These are phyloP conservation scores for Pseudogymnoascus pannorum DNA, from an alignment of 2,329 filamentous ascomycete genomes.

Conservation along the genomic window DNA sequence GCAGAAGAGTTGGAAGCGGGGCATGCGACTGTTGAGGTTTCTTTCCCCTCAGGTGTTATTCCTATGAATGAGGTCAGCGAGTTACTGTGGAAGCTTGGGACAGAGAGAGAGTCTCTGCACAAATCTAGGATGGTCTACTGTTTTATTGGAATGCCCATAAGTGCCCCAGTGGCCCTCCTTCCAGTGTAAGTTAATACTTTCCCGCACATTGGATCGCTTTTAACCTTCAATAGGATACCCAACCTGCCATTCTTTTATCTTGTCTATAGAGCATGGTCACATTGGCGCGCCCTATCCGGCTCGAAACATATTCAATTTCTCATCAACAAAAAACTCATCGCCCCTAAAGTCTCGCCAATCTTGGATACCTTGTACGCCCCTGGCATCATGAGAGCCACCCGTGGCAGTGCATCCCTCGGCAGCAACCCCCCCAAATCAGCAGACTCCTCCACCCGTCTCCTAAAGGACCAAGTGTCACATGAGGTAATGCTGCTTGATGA, in stretches of 20 bases:
- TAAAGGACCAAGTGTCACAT: conserved; percentile 24
- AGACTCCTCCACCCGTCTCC: conserved; percentile 21
- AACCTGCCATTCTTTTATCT: conserved; percentile 98
- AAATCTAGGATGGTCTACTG: conserved; percentile 72
- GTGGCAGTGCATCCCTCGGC: conserved; percentile 9
- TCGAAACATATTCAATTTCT: conserved; percentile 81
- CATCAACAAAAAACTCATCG: conserved; percentile 63
- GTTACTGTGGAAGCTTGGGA: conserved; percentile 64
- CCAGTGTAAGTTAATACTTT: conserved; percentile 60
- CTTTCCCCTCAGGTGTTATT: conserved; percentile 69
- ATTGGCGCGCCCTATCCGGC: conserved; percentile 79
- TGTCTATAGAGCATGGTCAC: conserved; percentile 82
- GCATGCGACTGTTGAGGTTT: conserved; percentile 60
- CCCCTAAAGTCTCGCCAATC: conserved; percentile 54
- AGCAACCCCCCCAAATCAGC: background rate
- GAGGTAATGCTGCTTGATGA: conserved; percentile 39
- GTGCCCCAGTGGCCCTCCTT: conserved; percentile 72
- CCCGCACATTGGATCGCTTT: background rate
- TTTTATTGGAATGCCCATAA: conserved; percentile 73
- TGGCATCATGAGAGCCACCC: conserved; percentile 12
- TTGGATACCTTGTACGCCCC: conserved; percentile 66
- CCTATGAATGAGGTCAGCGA: conserved; percentile 53
- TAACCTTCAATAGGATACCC: conserved; percentile 55
- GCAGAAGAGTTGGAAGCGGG: conserved; percentile 57
- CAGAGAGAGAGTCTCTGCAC: conserved; percentile 74